Conservation (phyloP, 768 basidiomycete species). For the Leccinum longicurvipes region DNA sequence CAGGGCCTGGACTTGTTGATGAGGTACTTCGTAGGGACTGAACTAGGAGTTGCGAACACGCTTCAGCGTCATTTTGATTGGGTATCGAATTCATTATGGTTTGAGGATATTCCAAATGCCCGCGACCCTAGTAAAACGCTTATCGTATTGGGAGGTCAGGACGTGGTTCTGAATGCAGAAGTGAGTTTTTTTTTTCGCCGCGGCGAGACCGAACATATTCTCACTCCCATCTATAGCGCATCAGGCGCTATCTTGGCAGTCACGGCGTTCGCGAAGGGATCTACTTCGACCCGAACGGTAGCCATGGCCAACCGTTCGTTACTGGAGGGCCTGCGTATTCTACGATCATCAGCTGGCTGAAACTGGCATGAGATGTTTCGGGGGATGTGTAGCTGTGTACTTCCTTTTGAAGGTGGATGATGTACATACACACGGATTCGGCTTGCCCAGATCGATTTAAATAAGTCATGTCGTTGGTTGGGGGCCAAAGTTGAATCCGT, state of each 20-base stretch:
- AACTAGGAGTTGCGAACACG: conserved; percentile 84
- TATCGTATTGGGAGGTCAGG: conserved; percentile 81
- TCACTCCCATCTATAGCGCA: conserved; percentile 44
- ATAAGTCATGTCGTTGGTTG: too few species aligned
- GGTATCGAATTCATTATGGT: conserved; percentile 86
- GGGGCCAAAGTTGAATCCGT: not conserved
- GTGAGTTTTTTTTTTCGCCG: conserved; percentile 35
- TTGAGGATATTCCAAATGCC: conserved; percentile 83
- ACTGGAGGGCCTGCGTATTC: conserved; percentile 49
- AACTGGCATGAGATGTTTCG: conserved; percentile 13
- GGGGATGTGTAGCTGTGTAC: not conserved
- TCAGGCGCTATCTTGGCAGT: conserved; percentile 68
- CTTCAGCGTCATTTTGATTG: conserved; percentile 83
- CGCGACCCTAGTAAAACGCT: conserved; percentile 60
- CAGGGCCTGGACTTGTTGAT: conserved; percentile 78
- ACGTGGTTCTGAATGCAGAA: conserved; percentile 71
- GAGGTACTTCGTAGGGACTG: conserved; percentile 84
- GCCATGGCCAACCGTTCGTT: conserved; percentile 61
- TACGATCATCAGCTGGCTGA: conserved; percentile 64
- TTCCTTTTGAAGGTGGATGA: conserved; percentile 3
- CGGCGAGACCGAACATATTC: not conserved
- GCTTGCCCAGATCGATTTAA: too few species aligned
- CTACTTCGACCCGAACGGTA: conserved; percentile 58
- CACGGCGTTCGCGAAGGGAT: conserved; percentile 71
- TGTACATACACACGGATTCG: conserved; percentile 6